phyloP scores from a whole-genome alignment of 805 yeast genomes.

The Saccharomycopsis schoenii region DNA sequence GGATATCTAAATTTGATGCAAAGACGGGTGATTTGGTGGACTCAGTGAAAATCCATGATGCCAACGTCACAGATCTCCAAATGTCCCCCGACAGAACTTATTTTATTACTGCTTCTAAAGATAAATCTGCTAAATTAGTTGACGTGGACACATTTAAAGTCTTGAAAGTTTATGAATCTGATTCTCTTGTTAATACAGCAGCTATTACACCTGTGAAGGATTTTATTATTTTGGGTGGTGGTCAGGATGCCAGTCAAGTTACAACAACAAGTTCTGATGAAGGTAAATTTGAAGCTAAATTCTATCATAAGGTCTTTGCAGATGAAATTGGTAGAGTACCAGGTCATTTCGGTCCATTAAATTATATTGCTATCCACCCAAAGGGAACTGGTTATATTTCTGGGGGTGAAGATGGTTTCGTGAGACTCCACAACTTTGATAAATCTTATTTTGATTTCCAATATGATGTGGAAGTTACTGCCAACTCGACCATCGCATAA shows the following conservation, averaged over 20 bases:
- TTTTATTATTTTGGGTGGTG: conserved; percentile 92
- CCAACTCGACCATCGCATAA: conserved; percentile 30
- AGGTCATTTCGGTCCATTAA: conserved; percentile 99
- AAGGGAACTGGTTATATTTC: conserved; percentile 88
- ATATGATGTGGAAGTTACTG: conserved; percentile 84
- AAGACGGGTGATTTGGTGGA: conserved; percentile 59
- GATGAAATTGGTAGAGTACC: conserved; percentile 95
- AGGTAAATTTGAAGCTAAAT: conserved; percentile 95
- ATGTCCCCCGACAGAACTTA: conserved; percentile 80
- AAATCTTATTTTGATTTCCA: conserved; percentile 87
- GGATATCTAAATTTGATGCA: conserved; percentile 69
- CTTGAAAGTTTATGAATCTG: conserved; percentile 70
- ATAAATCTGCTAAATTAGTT: conserved; percentile 68
- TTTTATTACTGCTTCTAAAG: conserved; percentile 88
- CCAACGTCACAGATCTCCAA: conserved; percentile 79
- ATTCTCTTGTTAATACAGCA: conserved; percentile 92
- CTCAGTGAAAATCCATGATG: conserved; percentile 60
- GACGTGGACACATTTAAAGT: conserved; percentile 68
- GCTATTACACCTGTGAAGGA: conserved; percentile 90
- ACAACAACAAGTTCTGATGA: conserved; percentile 91
- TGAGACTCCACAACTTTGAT: conserved; percentile 89
- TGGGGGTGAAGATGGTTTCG: conserved; percentile 98
- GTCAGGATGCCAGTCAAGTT: conserved; percentile 98
- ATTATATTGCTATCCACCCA: conserved; percentile 89
- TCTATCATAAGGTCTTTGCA: conserved; percentile 87